Evolutionary conservation across 2,329 filamentous ascomycete species (phyloP), one percentile per base, ranked within the genome.

Genomic region (Elsinoe necatrix): DNA sequence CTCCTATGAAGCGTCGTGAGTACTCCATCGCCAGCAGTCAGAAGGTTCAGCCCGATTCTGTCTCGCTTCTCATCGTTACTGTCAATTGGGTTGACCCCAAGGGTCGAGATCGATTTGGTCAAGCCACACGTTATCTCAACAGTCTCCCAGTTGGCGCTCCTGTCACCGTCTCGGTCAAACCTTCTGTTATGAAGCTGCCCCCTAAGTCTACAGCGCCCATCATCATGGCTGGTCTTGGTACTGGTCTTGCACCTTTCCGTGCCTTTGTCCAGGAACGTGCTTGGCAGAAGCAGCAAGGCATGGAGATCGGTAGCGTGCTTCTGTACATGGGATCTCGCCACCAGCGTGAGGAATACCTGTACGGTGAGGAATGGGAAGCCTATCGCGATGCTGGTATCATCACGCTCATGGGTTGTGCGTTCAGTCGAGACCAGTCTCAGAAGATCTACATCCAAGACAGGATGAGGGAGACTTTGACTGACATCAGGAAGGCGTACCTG

Each of bases 381-480:
- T 98, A 98, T 74, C 83, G 93, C 68, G 92, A 91, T 59, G 90
- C 93, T 0, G 93, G 93, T 54, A 89, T 98, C 65, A 91, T 98
- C 70, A 98, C 93, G 0, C 81, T 95, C 41, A 82, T 98, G 52
- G 93, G 93, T 54, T 84, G 89, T 54, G 93, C 93, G 42, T 98
- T 98, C 79, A 95, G 89, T 58, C 86, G 93, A 69, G 93, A 98
- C 70, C 93, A 98, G 80, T 87, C 89, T 14, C 80, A 96, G 77
- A 98, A 98, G 84, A 95, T 98, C 63, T 98, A 98, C 75, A 98
- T 98, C 68, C 93, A 98, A 77, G 93, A 98, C 71, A 83, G 91
- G 63, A 98, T 98, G 93, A 80, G 93, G 58, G 80, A 97, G 80
- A 89, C 86, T 0, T 75, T 97, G 59, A 75, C 77, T 43, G 85